phyloP scores from a whole-genome alignment of 345 rosid genomes.

The Dipteronia sinensis region DNA sequence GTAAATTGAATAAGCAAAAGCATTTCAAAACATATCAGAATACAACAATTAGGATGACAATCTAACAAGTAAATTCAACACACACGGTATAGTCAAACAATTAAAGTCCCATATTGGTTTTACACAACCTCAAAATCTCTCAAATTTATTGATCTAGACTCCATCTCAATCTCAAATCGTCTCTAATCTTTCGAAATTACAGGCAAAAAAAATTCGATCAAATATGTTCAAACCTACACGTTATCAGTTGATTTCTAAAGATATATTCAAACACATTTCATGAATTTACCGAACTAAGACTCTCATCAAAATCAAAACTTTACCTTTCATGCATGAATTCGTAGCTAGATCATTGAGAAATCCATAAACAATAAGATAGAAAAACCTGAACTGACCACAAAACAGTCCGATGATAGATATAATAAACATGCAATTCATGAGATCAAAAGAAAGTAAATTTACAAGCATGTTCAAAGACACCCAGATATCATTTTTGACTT shows the following conservation, averaged over 20 bases:
- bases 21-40: slow-evolving; percentile 8
- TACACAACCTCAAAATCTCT: not conserved
- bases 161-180: not conserved
- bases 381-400: not conserved
- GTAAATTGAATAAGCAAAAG: not conserved
- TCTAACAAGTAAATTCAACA: not conserved
- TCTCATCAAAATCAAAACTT: not conserved
- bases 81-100: not conserved
- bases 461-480: not conserved
- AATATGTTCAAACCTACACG: not conserved
- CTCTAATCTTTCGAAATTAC: not conserved
- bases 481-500: not conserved
- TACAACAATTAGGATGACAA: slow-evolving; percentile 2
- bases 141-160: not conserved
- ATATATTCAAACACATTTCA: not conserved
- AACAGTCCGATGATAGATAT: not conserved
- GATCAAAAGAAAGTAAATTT: not conserved
- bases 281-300: not conserved
- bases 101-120: not conserved
- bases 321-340: not conserved
- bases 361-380: not conserved
- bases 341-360: not conserved
- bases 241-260: not conserved
- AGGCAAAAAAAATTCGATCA: not conserved
- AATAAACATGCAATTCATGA: not conserved